Conservation (phyloP, 495 filamentous ascomycete species). For the Hypoxylon fragiforme region DNA sequence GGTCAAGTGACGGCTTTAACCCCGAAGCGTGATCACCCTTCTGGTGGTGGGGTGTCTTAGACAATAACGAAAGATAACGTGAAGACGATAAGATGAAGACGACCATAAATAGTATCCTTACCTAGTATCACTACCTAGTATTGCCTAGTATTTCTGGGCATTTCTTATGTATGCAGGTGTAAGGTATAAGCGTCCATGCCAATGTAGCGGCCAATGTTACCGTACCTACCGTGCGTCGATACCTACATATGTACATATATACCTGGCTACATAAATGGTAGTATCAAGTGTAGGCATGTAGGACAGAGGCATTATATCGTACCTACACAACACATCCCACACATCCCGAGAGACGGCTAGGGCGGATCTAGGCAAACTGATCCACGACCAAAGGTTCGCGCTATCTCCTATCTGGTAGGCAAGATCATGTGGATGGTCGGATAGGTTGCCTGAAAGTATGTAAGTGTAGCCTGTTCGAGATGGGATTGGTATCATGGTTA, state of each 20-base stretch:
- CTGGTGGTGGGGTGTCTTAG: conserved; percentile 24
- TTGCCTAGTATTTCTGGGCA: no score
- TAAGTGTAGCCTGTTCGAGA: conserved; percentile 1
- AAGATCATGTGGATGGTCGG: conserved; percentile 20
- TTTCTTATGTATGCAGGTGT: no score
- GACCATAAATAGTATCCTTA: conserved; percentile 30
- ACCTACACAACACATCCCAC: conserved; percentile 2
- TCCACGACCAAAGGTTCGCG: conserved; percentile 11
- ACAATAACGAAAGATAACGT: conserved; percentile 28
- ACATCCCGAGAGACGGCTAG: conserved; percentile 18
- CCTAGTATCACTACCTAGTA: no score
- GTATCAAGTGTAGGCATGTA: no score
- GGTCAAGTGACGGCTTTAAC: conserved; percentile 31
- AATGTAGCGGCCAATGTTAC: conserved; percentile 11
- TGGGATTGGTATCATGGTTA: background rate
- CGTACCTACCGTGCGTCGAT: background rate
- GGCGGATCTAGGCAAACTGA: conserved; percentile 30
- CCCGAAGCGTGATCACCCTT: conserved; percentile 26
- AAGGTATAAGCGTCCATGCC: no score
- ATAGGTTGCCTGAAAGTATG: background rate
- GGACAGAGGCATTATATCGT: no score
- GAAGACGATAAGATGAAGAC: conserved; percentile 28
- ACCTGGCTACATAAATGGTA: background rate
- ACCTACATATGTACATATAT: conserved; percentile 7
- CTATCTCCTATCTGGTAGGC: conserved; percentile 6